Evolutionary conservation across 2,329 filamentous ascomycete genomes (phyloP).

Genomic region (Lachnellula suecica): DNA sequence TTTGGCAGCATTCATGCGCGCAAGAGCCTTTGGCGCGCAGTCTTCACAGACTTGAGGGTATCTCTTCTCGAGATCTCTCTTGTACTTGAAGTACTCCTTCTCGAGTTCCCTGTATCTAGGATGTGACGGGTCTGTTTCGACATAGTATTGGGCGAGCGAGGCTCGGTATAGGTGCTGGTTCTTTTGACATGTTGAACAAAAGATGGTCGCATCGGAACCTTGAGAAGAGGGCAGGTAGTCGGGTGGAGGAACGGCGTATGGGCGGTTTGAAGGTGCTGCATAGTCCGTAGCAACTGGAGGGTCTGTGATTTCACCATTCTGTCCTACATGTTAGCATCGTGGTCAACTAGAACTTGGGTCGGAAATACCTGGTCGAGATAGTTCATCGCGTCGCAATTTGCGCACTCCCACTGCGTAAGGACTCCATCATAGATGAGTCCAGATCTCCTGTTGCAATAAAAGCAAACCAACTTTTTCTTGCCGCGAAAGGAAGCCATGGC

Average conservation of each 20-base stretch:
- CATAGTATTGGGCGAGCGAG: conserved; percentile 77
- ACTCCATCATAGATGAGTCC: conserved; percentile 55
- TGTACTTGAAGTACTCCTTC: conserved; percentile 67
- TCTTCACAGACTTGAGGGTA: conserved; percentile 87
- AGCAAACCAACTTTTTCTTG: conserved; percentile 59
- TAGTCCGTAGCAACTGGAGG: conserved; percentile 66
- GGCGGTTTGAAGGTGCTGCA: conserved; percentile 40
- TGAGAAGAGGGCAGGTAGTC: conserved; percentile 28
- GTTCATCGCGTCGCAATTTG: conserved; percentile 81
- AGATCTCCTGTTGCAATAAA: conserved; percentile 78
- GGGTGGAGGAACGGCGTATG: conserved; percentile 47
- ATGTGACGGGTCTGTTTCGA: conserved; percentile 61
- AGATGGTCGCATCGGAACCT: conserved; percentile 43
- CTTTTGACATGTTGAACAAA: conserved; percentile 78
- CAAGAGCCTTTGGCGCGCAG: conserved; percentile 74
- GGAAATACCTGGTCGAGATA: conserved; percentile 76
- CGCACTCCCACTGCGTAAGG: conserved; percentile 69
- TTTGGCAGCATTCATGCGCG: conserved; percentile 66
- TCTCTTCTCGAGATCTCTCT: conserved; percentile 70
- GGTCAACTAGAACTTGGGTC: neutral
- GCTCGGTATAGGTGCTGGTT: conserved; percentile 83
- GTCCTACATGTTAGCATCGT: conserved; percentile 12
- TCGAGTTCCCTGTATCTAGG: conserved; percentile 68
- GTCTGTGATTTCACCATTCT: conserved; percentile 89
- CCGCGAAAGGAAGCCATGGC: conserved; percentile 23